Evolutionary conservation across 352 stramenopile genomes (phyloP), one percentile per base, ranked within the genome.

Genomic region (Pythium oligandrum): DNA sequence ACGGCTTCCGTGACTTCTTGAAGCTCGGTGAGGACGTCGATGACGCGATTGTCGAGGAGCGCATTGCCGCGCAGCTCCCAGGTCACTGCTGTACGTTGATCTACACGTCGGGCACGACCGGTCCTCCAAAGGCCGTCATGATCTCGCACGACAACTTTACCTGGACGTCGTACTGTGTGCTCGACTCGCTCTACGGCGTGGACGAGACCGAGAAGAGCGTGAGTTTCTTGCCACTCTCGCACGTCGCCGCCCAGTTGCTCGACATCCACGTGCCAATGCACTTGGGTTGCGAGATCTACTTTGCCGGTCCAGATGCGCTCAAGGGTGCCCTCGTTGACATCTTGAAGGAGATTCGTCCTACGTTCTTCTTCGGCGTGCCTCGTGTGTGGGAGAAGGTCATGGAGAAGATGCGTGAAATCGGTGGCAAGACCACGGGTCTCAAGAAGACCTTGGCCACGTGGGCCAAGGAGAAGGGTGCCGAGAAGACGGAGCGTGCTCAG

Each of bases 311-410:
- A 0, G 83, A 95, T 44, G 80, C 80, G 36, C 60, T 94, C 26
- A 84, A 88, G 31, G 83, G 84, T 4, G 66, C 75, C 31, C 63
- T 95, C 8, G 66, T 85, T 1, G 64, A 68, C 26, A 90, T 83
- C 10, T 56, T 95, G 10, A 73, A 81, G 37, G 71, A 88, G 44
- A 71, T 86, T 46, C 66, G 71, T 4, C 78, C 78, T 6, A 82
- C 79, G 42, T 86, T 78, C 50, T 93, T 94, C 66, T 90, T 93
- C 47, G 83, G 82, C 35, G 86, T 95, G 12, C 84, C 86, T 49
- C 80, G 84, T 44, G 83, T 95, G 38, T 95, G 80, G 80, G 86
- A 95, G 59, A 94, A 94, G 57, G 77, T 95, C 56, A 83, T 88
- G 72, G 86, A 93, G 48, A 78, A 77, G 40, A 84, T 95, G 53